phyloP scores from a whole-genome alignment of 176 grass and related monocot genomes.

The maize (Zea mays) region DNA sequence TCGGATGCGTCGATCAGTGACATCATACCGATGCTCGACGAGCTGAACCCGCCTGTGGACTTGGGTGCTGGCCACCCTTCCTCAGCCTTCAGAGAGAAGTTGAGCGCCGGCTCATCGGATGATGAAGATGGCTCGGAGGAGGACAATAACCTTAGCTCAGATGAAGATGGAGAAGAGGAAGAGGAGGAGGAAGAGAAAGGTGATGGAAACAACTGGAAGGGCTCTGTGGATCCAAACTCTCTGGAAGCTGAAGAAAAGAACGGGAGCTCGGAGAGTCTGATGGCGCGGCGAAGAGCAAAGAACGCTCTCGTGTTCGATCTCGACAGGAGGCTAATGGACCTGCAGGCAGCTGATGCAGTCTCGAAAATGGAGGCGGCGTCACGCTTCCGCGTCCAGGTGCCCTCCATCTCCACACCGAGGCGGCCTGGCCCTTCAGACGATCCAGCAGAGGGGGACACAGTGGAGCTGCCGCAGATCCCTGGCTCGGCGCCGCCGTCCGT shows the following conservation, averaged over 20 bases:
- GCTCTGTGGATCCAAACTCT: slow-evolving; percentile 36
- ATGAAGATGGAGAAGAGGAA: slow-evolving; percentile 27
- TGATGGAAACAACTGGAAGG: slow-evolving; percentile 25
- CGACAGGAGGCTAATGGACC: slow-evolving; percentile 56
- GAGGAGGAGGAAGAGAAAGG: slow-evolving; percentile 25
- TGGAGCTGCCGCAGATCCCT: slow-evolving; percentile 53
- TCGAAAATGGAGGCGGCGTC: slow-evolving; percentile 49
- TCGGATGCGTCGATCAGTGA: slow-evolving; percentile 64
- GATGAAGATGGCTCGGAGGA: slow-evolving; percentile 31
- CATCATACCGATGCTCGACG: slow-evolving; percentile 74
- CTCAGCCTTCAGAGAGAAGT: slow-evolving; percentile 14
- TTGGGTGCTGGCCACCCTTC: slow-evolving; percentile 26
- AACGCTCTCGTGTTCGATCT: slow-evolving; percentile 54
- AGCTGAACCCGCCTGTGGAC: slow-evolving; percentile 46
- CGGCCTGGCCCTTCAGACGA: slow-evolving; percentile 32
- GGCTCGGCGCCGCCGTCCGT: slow-evolving; percentile 63
- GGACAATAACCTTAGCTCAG: slow-evolving; percentile 33
- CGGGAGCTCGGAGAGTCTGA: slow-evolving; percentile 30
- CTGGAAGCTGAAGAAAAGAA: slow-evolving; percentile 43
- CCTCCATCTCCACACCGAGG: slow-evolving; percentile 52
- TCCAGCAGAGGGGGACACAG: slow-evolving; percentile 35
- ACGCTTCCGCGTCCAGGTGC: slow-evolving; percentile 51
- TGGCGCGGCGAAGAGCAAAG: slow-evolving; percentile 50
- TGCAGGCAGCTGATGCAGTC: slow-evolving; percentile 47
- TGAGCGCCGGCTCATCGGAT: slow-evolving; percentile 34